A percentile compares a stretch with the other conserved stretches of the same genome.
phyloP scores from a whole-genome alignment of 2,329 filamentous ascomycete genomes.

The Alternaria sp. region DNA sequence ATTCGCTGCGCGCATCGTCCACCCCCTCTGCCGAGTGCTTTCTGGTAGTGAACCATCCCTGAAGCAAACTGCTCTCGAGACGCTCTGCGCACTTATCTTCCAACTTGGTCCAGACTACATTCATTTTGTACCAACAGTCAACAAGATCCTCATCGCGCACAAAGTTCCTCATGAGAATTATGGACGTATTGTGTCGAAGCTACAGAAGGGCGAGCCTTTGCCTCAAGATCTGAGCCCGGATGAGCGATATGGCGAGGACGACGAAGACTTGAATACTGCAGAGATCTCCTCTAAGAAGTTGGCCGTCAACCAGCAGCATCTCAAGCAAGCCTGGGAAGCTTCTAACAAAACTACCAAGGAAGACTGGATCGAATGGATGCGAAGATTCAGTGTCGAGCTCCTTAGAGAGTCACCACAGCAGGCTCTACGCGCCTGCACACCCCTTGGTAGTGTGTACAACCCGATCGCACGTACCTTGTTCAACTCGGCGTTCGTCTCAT shows the following conservation, averaged over 20 bases:
- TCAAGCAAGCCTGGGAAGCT: constrained; percentile 97
- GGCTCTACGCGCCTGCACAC: constrained; percentile 90
- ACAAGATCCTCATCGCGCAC: constrained; percentile 80
- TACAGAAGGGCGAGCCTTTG: constrained; percentile 94
- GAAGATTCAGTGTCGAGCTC: constrained; percentile 93
- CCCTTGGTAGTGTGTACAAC: constrained; percentile 87
- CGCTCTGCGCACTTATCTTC: constrained; percentile 92
- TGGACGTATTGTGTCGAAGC: constrained; percentile 87
- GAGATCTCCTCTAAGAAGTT: constrained; percentile 93
- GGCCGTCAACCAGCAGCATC: constrained; percentile 95
- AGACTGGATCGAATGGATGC: constrained; percentile 99
- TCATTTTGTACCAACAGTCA: constrained; percentile 92
- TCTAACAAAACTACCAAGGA: constrained; percentile 96
- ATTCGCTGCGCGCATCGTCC: constrained; percentile 95
- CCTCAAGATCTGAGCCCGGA: constrained; percentile 93
- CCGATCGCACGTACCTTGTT: constrained; percentile 93
- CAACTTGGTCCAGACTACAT: constrained; percentile 95
- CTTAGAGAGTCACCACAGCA: constrained; percentile 96
- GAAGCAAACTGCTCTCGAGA: constrained; percentile 86
- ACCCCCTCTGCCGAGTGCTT: constrained; percentile 86
- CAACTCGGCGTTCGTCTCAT: constrained; percentile 98
- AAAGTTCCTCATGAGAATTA: constrained; percentile 92
- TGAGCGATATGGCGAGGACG: constrained; percentile 77
- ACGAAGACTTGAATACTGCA: constrained; percentile 81
- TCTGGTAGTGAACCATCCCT: constrained; percentile 75